Base-by-base conservation (phyloP, 1,139 yeast genomes). In the Zygoascus hellenicus region DNA sequence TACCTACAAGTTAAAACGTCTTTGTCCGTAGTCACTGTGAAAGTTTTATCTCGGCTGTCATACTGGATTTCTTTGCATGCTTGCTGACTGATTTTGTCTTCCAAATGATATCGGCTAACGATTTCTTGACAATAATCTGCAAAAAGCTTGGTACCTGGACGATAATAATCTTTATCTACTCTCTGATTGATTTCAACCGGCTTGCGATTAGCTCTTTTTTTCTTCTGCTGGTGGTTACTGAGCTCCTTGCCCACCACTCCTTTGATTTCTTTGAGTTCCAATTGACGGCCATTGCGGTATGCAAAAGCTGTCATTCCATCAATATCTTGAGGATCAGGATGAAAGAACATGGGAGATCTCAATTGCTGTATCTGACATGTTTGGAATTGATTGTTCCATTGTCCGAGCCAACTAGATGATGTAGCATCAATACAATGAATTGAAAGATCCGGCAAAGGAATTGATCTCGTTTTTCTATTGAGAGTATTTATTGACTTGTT, bases 341-440 rank as follows among this genome's bases (percentile, higher is more conserved):
- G 78, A 56, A 74, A 74, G 50, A 74, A 73, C 77, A 74, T 74
- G 2, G 78, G 78, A 1, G 76, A 71, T 22, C 78, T 54, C n/a
- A 74, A 61, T 50, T 58, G 64, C 2, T 76, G 77, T 34, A 74
- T 74, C 47, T 67, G 67, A 53, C 76, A 72, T 3, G 70, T 58
- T 2, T 58, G 65, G 55, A 74, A 73, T 51, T 73, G 77, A 34
- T 62, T 64, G 48, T 72, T 67, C 78, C 77, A 74, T 52, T 71
- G 76, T 1, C 71, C 70, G 62, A 73, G 35, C 56, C 56, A 54
- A n/a, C 28, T n/a, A 17, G 43, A 42, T 2, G 48, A 38, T 3
- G 15, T 36, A 11, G 53, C 50, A 38, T 52, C 55, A 14, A 52
- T 44, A 3, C 44, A 54, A 22, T 46, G 42, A 5, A 51, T 40